These are phyloP conservation scores for Pugionium cornutum DNA, from an alignment of 345 rosid genomes.

Conservation along the genomic window DNA sequence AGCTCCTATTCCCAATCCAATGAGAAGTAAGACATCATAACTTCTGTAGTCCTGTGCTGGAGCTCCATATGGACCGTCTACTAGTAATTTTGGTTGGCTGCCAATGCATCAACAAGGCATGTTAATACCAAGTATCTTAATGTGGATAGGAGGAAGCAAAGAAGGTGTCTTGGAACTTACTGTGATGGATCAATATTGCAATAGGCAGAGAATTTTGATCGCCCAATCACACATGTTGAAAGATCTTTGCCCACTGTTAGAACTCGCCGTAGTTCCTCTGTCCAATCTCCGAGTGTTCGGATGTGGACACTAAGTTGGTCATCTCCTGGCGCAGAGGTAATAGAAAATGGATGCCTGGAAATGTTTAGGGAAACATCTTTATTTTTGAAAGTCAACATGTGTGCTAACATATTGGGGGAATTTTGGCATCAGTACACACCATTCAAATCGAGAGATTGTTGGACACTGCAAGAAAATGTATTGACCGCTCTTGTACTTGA, in stretches of 20 bases:
- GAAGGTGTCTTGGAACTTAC: constrained; percentile 45
- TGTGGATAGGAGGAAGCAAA: constrained; percentile 19
- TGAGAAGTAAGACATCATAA: constrained; percentile 89
- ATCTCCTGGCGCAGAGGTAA: constrained; percentile 81
- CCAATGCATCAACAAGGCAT: constrained; percentile 25
- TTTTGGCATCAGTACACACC: constrained; percentile 47
- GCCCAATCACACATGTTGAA: constrained; percentile 56
- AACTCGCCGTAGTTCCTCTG: constrained; percentile 70
- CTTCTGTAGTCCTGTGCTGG: constrained; percentile 93
- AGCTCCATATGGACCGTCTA: constrained; percentile 97
- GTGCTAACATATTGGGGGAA: background rate
- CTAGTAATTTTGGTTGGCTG: constrained; percentile 71
- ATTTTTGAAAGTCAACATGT: constrained; percentile 21
- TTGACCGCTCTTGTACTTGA: constrained; percentile 92
- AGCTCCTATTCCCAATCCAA: constrained; percentile 96
- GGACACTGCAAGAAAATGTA: constrained; percentile 92
- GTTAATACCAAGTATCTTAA: constrained; percentile 18
- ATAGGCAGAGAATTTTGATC: constrained; percentile 54
- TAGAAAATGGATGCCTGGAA: constrained; percentile 90
- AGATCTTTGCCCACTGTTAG: constrained; percentile 56
- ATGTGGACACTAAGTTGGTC: constrained; percentile 83
- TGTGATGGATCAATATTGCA: constrained; percentile 45
- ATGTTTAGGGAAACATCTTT: constrained; percentile 17
- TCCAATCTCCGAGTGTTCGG: constrained; percentile 94
- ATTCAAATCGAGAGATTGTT: constrained; percentile 75